Evolutionary conservation across 192 early-diverging fungal genomes (phyloP), one percentile per base, ranked within the genome.

Genomic region (Geranomyces variabilis): DNA sequence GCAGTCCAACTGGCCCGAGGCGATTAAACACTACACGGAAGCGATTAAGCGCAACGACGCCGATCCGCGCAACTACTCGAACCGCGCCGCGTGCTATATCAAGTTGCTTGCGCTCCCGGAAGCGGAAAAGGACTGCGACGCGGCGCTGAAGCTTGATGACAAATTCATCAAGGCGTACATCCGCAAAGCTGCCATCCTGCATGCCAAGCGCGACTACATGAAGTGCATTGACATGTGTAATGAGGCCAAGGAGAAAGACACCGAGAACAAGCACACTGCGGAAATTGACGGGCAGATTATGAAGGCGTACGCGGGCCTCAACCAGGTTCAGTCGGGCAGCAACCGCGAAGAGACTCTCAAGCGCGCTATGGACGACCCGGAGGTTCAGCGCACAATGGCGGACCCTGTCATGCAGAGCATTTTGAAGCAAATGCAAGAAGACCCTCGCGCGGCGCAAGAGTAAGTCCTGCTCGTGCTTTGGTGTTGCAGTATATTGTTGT

Each of bases 351-450:
- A 99, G 77, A 87, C 85, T 14, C 67, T 93, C 46, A 88, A 90
- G 71, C 81, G 89, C 46, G 97, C 97, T n/a, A 88, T 91, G 79
- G 86, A 91, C 51, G 90, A 99, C 77, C 97, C 97, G 62, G 95
- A 96, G 80, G 89, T 98, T 22, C 82, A 91, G 71, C 81, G 83
- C 65, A 88, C 98, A 68, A 82, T 99, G 77, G 84, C 74, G 22
- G 96, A 99, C 80, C 97, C 97, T 15, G 88, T 93, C 68, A 99
- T 99, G 97, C 91, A 93, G 75, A 87, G 88, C 77, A 98, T 99
- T 67, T 87, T 99, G 70, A 89, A 95, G 79, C 95, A 97, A 80
- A 97, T 97, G 94, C 94, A 98, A 80, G 85, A 91, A 67, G 93
- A 99, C 77, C 97, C 97, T 12, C 84, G 86, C 62, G 96, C 97